phyloP scores from a whole-genome alignment of 768 basidiomycete genomes.

The Leucogyrophana mollusca region DNA sequence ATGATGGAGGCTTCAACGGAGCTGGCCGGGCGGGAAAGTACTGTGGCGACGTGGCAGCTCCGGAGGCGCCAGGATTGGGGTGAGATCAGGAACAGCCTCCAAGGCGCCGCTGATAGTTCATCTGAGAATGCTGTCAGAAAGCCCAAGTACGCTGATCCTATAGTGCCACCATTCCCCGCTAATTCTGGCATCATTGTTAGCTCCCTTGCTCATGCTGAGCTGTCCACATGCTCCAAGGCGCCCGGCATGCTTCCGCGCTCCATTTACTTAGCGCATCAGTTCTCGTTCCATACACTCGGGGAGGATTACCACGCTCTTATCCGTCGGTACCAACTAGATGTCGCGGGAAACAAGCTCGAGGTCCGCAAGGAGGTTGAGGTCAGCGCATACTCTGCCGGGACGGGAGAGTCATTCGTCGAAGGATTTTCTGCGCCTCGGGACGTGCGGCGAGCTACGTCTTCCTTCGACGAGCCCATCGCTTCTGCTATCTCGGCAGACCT shows the following conservation, averaged over 20 bases:
- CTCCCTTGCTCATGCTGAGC: constrained; percentile 77
- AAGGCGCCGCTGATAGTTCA: background rate
- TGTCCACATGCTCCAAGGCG: constrained; percentile 68
- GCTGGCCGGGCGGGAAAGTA: constrained; percentile 35
- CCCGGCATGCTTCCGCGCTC: constrained; percentile 63
- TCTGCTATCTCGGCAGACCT: constrained; percentile 68
- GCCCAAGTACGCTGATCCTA: constrained; percentile 31
- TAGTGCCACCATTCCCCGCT: too few species aligned
- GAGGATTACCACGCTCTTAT: constrained; percentile 82
- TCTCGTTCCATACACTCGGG: constrained; percentile 73
- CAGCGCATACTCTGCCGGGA: constrained; percentile 44
- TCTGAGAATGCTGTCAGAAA: constrained; percentile 14
- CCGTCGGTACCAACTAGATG: constrained; percentile 58
- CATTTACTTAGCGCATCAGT: constrained; percentile 84
- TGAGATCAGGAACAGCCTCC: constrained; percentile 44
- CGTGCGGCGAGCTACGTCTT: constrained; percentile 42
- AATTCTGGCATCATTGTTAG: constrained; percentile 29
- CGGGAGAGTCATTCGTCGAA: constrained; percentile 52
- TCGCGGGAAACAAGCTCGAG: constrained; percentile 57
- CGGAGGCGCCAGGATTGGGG: constrained; percentile 49
- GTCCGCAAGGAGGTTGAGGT: constrained; percentile 74
- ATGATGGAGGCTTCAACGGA: constrained; percentile 36
- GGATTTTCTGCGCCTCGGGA: constrained; percentile 45
- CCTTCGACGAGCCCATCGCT: constrained; percentile 73
- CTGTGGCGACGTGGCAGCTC: constrained; percentile 68